Evolutionary conservation across 176 grass and related monocot species (phyloP), one percentile per base, ranked within the genome.

Genomic region (Melocanna baccifera): DNA sequence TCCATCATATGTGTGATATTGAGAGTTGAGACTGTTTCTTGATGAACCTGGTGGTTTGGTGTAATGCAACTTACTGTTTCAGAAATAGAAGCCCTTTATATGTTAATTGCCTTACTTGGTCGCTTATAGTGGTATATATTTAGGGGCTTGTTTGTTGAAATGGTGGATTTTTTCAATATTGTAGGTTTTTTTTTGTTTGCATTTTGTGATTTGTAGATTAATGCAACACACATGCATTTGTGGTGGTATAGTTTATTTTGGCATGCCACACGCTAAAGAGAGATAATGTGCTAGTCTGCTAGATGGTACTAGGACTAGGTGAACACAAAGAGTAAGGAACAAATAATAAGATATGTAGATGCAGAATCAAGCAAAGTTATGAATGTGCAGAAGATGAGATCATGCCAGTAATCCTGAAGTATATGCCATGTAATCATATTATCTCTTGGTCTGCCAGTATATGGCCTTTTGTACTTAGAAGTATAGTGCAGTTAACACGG

Each of bases 371-470:
- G 61, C 53, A 39, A 29, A 66, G 42, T 41, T 67, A 68, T 20
- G 41, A 25, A 30, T 69, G 3, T 86, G 39, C 28, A 72, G 43
- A 51, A 37, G 29, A 61, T 67, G 48, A 23, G 42, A 80, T 30
- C 40, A n/a, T 67, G 32, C 29, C 32, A 61, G 22, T 69, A 81
- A n/a, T 40, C 62, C 5, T 69, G 50, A 75, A 80, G 30, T 45
- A 79, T 19, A 69, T 50, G 48, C 16, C 51, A 39, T 18, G n/a
- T 63, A 62, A 37, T 39, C 11, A 84, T 56, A 6, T 37, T 72
- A 76, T 69, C 18, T 53, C 5, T 42, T 82, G 23, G 63, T 37
- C 40, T 87, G 40, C 61, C 51, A 73, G 43, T 85, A 9, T 86
- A 50, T 66, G 66, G 0, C 22, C 12, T 77, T 45, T 32, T 58